Percentiles rank a stretch among this genome's conserved stretches.
Conservation (phyloP, 2,329 filamentous ascomycete genomes). For the Penicillium sp. region DNA sequence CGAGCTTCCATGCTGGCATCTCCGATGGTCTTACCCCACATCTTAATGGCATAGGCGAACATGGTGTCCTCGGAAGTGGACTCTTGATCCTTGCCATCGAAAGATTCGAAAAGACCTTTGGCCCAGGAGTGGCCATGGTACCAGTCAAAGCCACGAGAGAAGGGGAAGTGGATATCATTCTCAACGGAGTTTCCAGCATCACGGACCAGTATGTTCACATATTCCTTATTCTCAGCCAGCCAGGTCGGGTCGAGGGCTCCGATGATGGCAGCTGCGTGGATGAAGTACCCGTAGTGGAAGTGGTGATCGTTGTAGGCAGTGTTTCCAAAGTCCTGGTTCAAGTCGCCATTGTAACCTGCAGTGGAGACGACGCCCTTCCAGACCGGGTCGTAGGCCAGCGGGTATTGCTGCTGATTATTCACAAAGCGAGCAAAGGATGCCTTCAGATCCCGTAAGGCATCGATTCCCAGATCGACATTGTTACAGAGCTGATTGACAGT, state of each 20-base stretch:
- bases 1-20: slow-evolving; percentile 74
- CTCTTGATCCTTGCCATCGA: slow-evolving; percentile 59
- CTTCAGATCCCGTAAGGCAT: slow-evolving; percentile 59
- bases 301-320: slow-evolving; percentile 65
- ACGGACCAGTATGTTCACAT: slow-evolving; percentile 76
- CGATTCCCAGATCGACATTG: slow-evolving; percentile 53
- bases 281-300: slow-evolving; percentile 74
- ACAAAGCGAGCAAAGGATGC: slow-evolving; percentile 61
- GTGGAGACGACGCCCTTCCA: slow-evolving; percentile 81
- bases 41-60: slow-evolving; percentile 80
- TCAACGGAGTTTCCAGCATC: slow-evolving; percentile 73
- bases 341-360: slow-evolving; percentile 64
- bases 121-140: slow-evolving; percentile 94
- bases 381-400: slow-evolving; percentile 51
- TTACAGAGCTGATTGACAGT: slow-evolving; percentile 59
- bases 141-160: slow-evolving; percentile 84
- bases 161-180: slow-evolving; percentile 70
- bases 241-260: slow-evolving; percentile 71
- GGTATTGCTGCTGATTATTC: slow-evolving; percentile 61
- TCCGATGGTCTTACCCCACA: slow-evolving; percentile 81
- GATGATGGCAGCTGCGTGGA: slow-evolving; percentile 79
- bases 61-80: slow-evolving; percentile 87
- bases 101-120: slow-evolving; percentile 52
- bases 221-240: slow-evolving; percentile 68
- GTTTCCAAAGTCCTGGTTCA: slow-evolving; percentile 81